Conservation (phyloP, 2,329 filamentous ascomycete genomes). For the Apiospora phragmitis region DNA sequence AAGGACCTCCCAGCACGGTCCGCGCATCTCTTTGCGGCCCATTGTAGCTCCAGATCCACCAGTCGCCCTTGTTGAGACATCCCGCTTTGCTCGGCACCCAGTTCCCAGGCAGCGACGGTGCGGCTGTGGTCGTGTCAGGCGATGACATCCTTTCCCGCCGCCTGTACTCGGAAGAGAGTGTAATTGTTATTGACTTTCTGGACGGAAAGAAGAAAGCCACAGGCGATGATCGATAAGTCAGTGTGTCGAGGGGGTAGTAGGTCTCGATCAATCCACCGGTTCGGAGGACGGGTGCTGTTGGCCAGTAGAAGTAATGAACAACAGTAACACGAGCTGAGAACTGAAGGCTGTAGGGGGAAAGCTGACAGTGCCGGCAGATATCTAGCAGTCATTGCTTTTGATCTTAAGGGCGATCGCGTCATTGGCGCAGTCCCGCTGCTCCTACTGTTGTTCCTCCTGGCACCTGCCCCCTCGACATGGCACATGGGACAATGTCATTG, state of each 20-base stretch:
- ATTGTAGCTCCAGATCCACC: conserved; percentile 25
- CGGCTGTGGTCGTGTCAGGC: conserved; percentile 3
- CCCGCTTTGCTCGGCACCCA: not conserved
- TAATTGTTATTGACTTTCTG: too few relatives aligned
- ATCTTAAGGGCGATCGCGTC: too few relatives aligned
- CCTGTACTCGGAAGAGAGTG: not conserved
- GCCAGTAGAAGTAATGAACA: not conserved
- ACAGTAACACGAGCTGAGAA: not conserved
- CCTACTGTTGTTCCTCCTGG: not conserved
- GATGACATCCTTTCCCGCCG: not conserved
- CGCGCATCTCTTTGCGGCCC: conserved; percentile 14
- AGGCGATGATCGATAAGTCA: not conserved
- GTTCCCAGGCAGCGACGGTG: not conserved
- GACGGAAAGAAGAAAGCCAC: not conserved
- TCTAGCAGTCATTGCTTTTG: not conserved
- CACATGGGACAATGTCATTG: not conserved
- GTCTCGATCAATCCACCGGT: not conserved
- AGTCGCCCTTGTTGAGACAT: conserved; percentile 15
- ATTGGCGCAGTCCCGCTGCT: not conserved
- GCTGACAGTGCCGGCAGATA: not conserved
- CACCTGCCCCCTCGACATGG: not conserved
- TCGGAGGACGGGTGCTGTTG: not conserved
- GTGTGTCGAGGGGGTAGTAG: not conserved
- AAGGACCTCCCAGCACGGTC: conserved; percentile 26
- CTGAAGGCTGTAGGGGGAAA: not conserved